Evolutionary conservation across 805 yeast species (phyloP).

Genomic region (Blastobotrys americana): DNA sequence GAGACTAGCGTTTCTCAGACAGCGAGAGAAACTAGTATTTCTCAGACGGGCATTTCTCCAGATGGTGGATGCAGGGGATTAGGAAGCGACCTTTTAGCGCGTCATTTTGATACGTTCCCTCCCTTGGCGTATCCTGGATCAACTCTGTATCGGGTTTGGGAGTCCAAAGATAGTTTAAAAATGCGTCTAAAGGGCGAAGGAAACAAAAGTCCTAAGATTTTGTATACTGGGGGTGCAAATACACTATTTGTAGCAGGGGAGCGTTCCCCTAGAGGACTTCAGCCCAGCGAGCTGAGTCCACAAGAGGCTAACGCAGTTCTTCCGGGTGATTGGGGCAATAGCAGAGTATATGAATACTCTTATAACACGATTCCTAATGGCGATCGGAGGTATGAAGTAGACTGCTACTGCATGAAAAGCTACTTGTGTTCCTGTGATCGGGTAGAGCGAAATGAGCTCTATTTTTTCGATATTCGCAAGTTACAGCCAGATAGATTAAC

Average conservation of each 20-base stretch:
- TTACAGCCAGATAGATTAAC: background rate
- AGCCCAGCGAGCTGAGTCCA: background rate
- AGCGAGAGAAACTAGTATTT: no score
- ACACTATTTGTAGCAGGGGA: slow-evolving; percentile 7
- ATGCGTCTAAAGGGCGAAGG: background rate
- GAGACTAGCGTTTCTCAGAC: no score
- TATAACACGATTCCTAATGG: slow-evolving; percentile 2
- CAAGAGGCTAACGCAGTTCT: slow-evolving; percentile 3
- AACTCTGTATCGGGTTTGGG: background rate
- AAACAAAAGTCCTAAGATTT: slow-evolving; percentile 5
- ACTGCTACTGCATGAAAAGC: slow-evolving; percentile 8
- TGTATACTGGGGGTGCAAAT: slow-evolving; percentile 9
- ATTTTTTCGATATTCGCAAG: background rate
- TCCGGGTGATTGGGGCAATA: slow-evolving; percentile 13
- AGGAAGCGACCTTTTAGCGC: no score
- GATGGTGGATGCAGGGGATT: no score
- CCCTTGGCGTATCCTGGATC: background rate
- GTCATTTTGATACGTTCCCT: background rate
- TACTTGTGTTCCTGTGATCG: slow-evolving; percentile 8
- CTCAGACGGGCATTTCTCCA: no score
- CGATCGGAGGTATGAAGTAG: background rate
- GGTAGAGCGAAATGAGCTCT: background rate
- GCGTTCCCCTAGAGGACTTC: slow-evolving; percentile 6
- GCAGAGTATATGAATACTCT: slow-evolving; percentile 5
- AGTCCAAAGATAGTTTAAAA: background rate